phyloP scores from a whole-genome alignment of 257 asterid genomes.

The Scutellaria barbata region DNA sequence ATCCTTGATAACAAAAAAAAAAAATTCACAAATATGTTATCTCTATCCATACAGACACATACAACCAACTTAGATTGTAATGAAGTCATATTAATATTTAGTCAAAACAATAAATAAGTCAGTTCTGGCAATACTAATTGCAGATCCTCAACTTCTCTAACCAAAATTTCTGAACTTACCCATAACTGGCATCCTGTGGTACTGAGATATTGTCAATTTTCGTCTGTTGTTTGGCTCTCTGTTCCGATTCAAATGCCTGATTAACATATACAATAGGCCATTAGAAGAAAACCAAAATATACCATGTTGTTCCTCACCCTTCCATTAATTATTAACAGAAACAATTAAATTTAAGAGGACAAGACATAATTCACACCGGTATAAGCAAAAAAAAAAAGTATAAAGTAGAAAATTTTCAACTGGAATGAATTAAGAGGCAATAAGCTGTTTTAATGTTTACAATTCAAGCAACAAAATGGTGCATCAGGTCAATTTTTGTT shows the following conservation, averaged over 20 bases:
- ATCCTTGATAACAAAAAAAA: conserved; percentile 19
- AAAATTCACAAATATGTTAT: conserved; percentile 17
- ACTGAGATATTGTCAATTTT: conserved; percentile 63
- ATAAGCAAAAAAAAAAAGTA: not conserved
- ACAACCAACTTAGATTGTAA: not conserved
- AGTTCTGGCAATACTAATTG: conserved; percentile 2
- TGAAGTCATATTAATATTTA: conserved; percentile 12
- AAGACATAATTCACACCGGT: not conserved
- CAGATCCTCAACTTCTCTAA: conserved; percentile 6
- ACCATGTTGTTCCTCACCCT: not conserved
- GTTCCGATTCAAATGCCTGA: conserved; percentile 89
- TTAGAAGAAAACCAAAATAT: conserved; percentile 14
- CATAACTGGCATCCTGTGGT: conserved; percentile 81
- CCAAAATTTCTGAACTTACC: conserved; percentile 53
- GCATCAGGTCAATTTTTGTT: conserved; percentile 5
- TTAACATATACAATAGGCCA: conserved; percentile 23
- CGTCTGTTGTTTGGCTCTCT: conserved; percentile 71
- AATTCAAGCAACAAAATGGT: conserved; percentile 9
- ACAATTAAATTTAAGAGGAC: not conserved
- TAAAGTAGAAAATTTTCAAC: not conserved
- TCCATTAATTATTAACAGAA: conserved; percentile 6
- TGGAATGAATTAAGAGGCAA: conserved; percentile 17
- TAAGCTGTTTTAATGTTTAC: not conserved
- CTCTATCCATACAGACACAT: conserved; percentile 2
- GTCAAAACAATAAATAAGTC: conserved; percentile 9